Base-by-base conservation (phyloP, 2,329 filamentous ascomycete species). In the Anisogramma anomala region DNA sequence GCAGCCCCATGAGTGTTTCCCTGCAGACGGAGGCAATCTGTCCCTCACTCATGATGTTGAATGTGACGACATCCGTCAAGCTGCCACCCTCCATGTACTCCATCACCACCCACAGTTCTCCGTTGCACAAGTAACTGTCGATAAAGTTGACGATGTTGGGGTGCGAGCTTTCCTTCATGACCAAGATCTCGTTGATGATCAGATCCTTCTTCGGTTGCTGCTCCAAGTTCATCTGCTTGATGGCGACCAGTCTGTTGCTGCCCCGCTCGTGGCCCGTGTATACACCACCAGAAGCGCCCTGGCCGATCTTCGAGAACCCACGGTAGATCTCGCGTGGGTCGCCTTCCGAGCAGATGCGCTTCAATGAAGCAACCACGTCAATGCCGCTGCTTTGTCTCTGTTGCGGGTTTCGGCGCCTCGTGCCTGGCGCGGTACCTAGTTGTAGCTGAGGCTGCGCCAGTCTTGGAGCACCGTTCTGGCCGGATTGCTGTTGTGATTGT, bases 81-180 rank as follows among this genome's bases (percentile, higher is more conserved):
- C 87, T 95, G 48, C 91, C 91, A 45, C 91, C 91, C 62, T 98
- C 89, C 91, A 98, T 98, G 56, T 89, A 98, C 64, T 98, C 91
- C 91, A 98, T 98, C 25, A 96, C 86, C 1, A 98, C 91, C 91
- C 91, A 98, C 22, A 98, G 68, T 60, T 96, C 91, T 32, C 89
- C 84, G 10, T 77, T 75, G 43, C 88, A 82, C 9, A 98, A 70
- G 60, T 88, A 96, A 59, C 88, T 95, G 67, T 96, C 91, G 66
- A 96, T 89, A 62, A 96, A 98, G 62, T 98, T 98, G 64, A 98
- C 91, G 63, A 98, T 94, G 59, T 96, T 96, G 55, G 87, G 89
- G 59, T 98, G 91, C 44, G 85, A 91, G 69, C 88, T 95, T 55
- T 96, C 91, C 66, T 93, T 94, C 91, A 98, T 98, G 44, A 98